Evolutionary conservation across 768 basidiomycete species (phyloP).

Genomic region (Paxillus ammoniavirescens): DNA sequence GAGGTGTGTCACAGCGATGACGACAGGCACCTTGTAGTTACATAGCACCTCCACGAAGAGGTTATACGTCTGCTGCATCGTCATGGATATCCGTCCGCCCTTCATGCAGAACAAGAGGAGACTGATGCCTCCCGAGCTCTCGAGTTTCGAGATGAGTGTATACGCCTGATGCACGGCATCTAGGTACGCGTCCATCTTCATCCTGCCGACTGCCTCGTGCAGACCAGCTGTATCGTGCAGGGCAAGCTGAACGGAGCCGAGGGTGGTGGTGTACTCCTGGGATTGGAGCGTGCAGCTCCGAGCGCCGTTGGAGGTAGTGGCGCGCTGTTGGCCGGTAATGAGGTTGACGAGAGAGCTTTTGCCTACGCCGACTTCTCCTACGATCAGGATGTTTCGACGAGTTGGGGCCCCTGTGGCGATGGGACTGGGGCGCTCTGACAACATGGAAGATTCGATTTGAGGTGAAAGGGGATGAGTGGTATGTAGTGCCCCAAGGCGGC

Average conservation of each 20-base stretch:
- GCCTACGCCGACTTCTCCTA: constrained; percentile 29
- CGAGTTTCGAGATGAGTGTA: constrained; percentile 33
- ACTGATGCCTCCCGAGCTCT: constrained; percentile 22
- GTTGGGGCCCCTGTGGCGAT: constrained; percentile 3
- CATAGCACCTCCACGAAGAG: constrained; percentile 42
- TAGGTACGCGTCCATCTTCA: constrained; percentile 22
- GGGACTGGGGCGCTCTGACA: constrained; percentile 14
- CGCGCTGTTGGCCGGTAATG: constrained; percentile 25
- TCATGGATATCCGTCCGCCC: constrained; percentile 23
- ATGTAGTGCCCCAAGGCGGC: background rate
- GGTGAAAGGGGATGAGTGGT: background rate
- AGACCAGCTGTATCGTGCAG: constrained; percentile 29
- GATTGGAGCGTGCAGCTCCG: constrained; percentile 37
- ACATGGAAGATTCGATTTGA: background rate
- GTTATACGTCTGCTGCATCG: constrained; percentile 28
- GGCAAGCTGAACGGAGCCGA: constrained; percentile 18
- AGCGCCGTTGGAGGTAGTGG: constrained; percentile 28
- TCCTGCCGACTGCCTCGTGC: constrained; percentile 25
- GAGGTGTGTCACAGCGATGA: constrained; percentile 35
- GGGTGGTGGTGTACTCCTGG: constrained; percentile 16
- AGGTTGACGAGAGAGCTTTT: constrained; percentile 46
- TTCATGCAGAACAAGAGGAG: constrained; percentile 33
- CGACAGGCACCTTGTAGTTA: constrained; percentile 28
- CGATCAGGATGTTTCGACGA: constrained; percentile 26
- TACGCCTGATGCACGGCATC: constrained; percentile 29